Base-by-base conservation (phyloP, 1,284 basidiomycete genomes). In the Moniliophthora roreri region DNA sequence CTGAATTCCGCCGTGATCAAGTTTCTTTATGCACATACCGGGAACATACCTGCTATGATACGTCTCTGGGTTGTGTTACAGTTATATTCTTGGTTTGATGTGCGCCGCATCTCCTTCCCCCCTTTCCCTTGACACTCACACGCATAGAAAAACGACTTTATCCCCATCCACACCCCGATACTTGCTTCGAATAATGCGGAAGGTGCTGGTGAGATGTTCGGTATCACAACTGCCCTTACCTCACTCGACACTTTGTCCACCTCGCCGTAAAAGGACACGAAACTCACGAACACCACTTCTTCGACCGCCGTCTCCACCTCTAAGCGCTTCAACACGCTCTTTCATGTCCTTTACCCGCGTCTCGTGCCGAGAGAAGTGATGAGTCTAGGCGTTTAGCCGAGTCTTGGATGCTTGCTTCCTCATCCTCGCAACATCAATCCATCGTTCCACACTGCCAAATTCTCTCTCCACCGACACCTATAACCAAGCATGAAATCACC, bases 351-450 rank as follows among this genome's bases (percentile, higher is more conserved):
- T 88, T 89, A 0, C 95, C 96, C 0, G 87, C 87, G 54, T 99
- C 98, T 71, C 87, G 96, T 18, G 96, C 96, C 16, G 96, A 99
- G 64, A 84, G 85, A 7, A 91, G 87, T 3, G 81, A 89, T 61
- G 98, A 96, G 1, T 85, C 84, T 47, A 80, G 96, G n/a, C 96
- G 99, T 69, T 80, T 99, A 6, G 85, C 93, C 46, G 97, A 99
- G 67, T 99, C 99, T 69, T 97, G 93, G 91, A 99, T 99, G 96
- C 81, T 97, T 53, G 96, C n/a, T n/a, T n/a, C n/a, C n/a, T n/a
- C n/a, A n/a, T n/a, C n/a, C n/a, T n/a, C n/a, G n/a, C n/a, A n/a
- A n/a, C n/a, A n/a, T n/a, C n/a, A n/a, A n/a, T n/a, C n/a, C n/a
- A n/a, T n/a, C n/a, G n/a, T n/a, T n/a, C n/a, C n/a, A n/a, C n/a